Evolutionary conservation across 2,329 filamentous ascomycete genomes (phyloP), one percentile per base, ranked within the genome.

Genomic region (Ophiostoma tasmaniense): DNA sequence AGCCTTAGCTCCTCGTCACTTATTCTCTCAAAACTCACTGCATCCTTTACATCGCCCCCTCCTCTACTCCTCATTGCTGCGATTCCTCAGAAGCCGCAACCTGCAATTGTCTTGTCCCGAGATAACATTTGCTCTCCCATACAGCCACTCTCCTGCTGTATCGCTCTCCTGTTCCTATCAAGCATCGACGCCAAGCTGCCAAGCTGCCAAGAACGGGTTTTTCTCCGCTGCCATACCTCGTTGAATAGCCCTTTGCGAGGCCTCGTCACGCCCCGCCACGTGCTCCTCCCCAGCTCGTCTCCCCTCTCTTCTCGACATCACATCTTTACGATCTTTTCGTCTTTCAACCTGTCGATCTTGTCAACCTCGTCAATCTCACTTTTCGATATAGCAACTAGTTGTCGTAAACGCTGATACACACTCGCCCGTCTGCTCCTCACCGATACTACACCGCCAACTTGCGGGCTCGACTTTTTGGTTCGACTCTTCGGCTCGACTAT

Each of bases 121-220:
- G 55, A 61, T 61, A 28, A 61, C 25, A 61, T 61, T n/a, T 30
- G 39, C 17, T 28, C 8, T 20, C 28, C 39, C 35, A 45, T 64
- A 67, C 42, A 66, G 62, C 52, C 66, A 67, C 66, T 2, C 59
- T n/a, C 25, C 33, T 45, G n/a, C 10, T 45, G 50, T 66, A 64
- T 62, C 30, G 28, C 33, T 30, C 62, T 30, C 55, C 52, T 17
- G 55, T 25, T 35, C 17, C 42, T 67, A 33, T 69, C 68, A 69
- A 68, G 66, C 66, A 33, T 65, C 35, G 13, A 17, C 66, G 70
- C 70, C 71, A 70, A 68, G 70, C 65, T 67, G 67, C 71, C 69
- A 72, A 70, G 65, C 64, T 55, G 69, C 69, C 67, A 68, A 71
- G 69, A 70, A 35, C 35, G 37, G 17, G 39, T 67, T 64, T 66